These are phyloP conservation scores for Mortierella sp. DNA, from an alignment of 371 early-diverging fungal species.

Conservation along the genomic window DNA sequence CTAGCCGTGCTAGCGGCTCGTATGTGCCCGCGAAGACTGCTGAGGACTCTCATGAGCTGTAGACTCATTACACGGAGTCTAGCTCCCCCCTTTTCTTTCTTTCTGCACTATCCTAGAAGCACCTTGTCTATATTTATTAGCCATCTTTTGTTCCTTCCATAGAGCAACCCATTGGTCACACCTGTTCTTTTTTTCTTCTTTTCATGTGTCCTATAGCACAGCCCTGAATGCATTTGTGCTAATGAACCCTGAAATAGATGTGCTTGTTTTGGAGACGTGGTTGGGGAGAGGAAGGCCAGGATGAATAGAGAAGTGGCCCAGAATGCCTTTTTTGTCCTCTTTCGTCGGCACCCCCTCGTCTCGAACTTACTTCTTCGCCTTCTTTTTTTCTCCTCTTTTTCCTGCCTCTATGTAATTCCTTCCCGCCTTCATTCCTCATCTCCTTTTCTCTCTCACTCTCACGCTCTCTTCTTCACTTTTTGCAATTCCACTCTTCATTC, in stretches of 20 bases:
- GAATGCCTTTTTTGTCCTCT: background rate
- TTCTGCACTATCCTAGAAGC: background rate
- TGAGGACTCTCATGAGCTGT: slow-evolving; percentile 41
- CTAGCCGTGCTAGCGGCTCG: slow-evolving; percentile 21
- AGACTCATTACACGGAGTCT: background rate
- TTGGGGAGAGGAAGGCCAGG: background rate
- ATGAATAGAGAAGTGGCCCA: background rate
- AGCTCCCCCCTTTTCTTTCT: background rate
- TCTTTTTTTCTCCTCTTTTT: background rate
- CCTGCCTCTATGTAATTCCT: no score
- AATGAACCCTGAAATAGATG: background rate
- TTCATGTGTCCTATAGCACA: background rate
- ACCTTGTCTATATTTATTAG: background rate
- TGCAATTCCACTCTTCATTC: background rate
- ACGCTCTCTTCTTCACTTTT: background rate
- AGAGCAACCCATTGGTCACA: background rate
- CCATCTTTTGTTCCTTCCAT: background rate
- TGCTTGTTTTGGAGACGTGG: background rate
- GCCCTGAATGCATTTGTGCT: background rate
- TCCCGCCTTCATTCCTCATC: no score
- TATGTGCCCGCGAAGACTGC: slow-evolving; percentile 26
- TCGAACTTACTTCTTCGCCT: no score
- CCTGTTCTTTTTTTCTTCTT: background rate
- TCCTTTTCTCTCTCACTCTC: background rate
- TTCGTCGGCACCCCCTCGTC: no score